A percentile compares a stretch with the other conserved stretches of the same genome.
phyloP scores from a whole-genome alignment of 192 early-diverging fungal genomes.

The Coemansia sp. region DNA sequence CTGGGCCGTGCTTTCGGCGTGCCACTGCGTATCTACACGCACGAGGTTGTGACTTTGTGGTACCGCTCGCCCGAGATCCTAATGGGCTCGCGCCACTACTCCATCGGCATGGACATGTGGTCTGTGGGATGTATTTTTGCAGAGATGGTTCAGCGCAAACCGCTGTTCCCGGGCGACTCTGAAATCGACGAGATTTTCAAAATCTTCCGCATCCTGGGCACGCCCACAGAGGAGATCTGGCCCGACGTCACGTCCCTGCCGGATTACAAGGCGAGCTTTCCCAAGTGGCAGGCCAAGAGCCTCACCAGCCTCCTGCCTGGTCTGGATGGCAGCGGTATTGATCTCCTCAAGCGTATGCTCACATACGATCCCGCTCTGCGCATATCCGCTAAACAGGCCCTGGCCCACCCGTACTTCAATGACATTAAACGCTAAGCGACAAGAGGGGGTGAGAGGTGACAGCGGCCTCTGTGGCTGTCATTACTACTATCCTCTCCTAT shows the following conservation, averaged over 20 bases:
- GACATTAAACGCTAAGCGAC: constrained; percentile 36
- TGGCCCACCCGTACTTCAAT: constrained; percentile 80
- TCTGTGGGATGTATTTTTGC: constrained; percentile 96
- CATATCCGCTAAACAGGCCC: constrained; percentile 82
- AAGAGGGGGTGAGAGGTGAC: neutral
- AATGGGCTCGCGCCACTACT: constrained; percentile 87
- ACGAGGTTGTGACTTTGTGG: constrained; percentile 95
- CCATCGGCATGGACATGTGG: constrained; percentile 97
- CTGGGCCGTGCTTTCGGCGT: constrained; percentile 91
- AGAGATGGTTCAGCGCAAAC: constrained; percentile 79
- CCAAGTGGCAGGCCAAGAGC: constrained; percentile 64
- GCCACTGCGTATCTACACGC: constrained; percentile 91
- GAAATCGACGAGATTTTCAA: constrained; percentile 94
- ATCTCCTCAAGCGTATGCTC: constrained; percentile 73
- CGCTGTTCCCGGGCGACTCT: constrained; percentile 88
- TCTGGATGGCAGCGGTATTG: constrained; percentile 68
- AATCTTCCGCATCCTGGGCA: constrained; percentile 85
- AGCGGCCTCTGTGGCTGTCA: neutral
- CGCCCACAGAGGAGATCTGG: constrained; percentile 79
- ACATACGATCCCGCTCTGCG: constrained; percentile 74
- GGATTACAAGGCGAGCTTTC: constrained; percentile 82
- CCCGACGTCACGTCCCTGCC: constrained; percentile 72
- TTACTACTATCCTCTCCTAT: neutral
- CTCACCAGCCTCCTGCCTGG: constrained; percentile 56
- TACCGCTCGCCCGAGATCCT: constrained; percentile 96